Evolutionary conservation across 768 basidiomycete genomes (phyloP).

Genomic region (Lactifluus piperatus): DNA sequence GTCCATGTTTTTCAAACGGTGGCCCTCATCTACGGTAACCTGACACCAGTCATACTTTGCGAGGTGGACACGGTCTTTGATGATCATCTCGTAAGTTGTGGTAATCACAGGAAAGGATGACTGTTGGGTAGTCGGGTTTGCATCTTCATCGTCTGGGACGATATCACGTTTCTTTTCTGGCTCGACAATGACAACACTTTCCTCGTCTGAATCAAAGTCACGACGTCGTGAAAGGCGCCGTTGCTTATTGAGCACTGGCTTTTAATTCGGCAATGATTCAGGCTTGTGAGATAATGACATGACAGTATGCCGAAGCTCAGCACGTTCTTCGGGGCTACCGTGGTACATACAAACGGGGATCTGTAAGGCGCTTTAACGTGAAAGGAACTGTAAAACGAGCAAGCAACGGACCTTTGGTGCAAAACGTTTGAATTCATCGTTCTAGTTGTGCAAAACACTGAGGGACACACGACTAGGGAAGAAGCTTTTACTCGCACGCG

Average conservation of each 20-base stretch:
- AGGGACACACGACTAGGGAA: constrained; percentile 85
- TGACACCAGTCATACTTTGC: too few relatives aligned
- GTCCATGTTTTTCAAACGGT: too few relatives aligned
- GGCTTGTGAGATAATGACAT: too few relatives aligned
- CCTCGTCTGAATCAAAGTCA: too few relatives aligned
- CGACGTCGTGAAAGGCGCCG: not conserved
- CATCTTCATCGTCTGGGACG: constrained; percentile 15
- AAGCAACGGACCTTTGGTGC: constrained; percentile 42
- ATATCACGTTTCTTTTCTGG: not conserved
- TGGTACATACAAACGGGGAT: too few relatives aligned
- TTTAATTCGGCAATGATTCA: not conserved
- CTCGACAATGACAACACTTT: too few relatives aligned
- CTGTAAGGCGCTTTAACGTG: too few relatives aligned
- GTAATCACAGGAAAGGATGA: constrained; percentile 62
- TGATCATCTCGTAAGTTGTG: too few relatives aligned
- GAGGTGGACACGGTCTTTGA: too few relatives aligned
- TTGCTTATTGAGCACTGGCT: not conserved
- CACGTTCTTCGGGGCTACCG: constrained; percentile 73
- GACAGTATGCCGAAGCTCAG: too few relatives aligned
- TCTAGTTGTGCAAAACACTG: constrained; percentile 75
- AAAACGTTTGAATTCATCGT: too few relatives aligned
- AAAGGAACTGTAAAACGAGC: constrained; percentile 55
- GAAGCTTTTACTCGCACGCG: constrained; percentile 65
- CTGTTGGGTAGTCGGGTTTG: constrained; percentile 27
- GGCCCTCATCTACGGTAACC: too few relatives aligned